These are phyloP conservation scores for Zygosaccharomyces sapae DNA, from an alignment of 1,139 yeast genomes.

Conservation along the genomic window DNA sequence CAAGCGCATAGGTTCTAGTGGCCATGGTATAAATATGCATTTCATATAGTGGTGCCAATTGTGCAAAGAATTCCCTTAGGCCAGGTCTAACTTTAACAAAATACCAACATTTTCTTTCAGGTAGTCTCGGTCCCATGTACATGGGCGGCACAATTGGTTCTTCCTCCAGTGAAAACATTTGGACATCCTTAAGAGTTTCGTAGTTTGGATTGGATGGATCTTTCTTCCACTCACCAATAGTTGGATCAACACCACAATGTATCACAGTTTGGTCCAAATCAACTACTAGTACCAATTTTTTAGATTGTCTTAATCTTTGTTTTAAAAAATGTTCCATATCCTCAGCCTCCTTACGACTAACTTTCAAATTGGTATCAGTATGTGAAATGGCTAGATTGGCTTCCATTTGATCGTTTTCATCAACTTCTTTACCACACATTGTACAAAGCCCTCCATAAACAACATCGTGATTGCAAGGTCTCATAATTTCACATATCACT, in stretches of 20 bases:
- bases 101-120: conserved; percentile 65
- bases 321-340: conserved; percentile 71
- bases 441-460: conserved; percentile 97
- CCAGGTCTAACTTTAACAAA: conserved; percentile 94
- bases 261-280: conserved; percentile 97
- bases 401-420: conserved; percentile 72
- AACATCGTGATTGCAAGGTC: conserved; percentile 88
- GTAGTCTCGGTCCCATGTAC: conserved; percentile 54
- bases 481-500: conserved; percentile 54
- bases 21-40: conserved; percentile 98
- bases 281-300: conserved; percentile 81
- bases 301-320: conserved; percentile 53
- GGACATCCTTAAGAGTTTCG: conserved; percentile 77
- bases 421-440: conserved; percentile 78
- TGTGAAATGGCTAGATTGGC: conserved; percentile 81
- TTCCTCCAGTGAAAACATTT: conserved; percentile 72
- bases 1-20: conserved; percentile 85
- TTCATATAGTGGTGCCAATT: conserved; percentile 66
- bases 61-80: conserved; percentile 61
- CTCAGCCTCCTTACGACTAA: conserved; percentile 81
- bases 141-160: conserved; percentile 56
- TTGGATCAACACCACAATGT: conserved; percentile 97
- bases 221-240: conserved; percentile 93
- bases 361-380: conserved; percentile 79
- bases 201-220: conserved; percentile 84